These are phyloP conservation scores for Candida odintsovae DNA, from an alignment of 805 yeast species.

Conservation along the genomic window DNA sequence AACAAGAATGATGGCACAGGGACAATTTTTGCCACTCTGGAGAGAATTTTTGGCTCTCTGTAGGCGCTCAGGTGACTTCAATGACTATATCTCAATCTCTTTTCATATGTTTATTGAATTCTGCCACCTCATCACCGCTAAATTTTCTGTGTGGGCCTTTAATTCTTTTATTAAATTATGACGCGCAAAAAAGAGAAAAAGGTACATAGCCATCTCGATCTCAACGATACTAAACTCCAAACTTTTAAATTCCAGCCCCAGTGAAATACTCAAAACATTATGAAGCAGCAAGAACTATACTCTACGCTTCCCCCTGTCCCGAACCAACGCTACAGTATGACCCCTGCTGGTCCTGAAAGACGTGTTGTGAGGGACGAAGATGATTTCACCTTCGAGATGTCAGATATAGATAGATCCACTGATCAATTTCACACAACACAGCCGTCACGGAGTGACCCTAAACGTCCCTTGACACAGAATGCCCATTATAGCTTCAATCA, in stretches of 20 bases:
- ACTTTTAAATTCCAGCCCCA: neutral
- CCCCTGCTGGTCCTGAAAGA: neutral
- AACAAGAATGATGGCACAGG: too few species aligned
- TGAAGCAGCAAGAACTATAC: neutral
- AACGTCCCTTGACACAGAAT: neutral
- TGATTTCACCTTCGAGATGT: neutral
- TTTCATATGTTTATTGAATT: too few species aligned
- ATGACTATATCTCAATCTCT: too few species aligned
- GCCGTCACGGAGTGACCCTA: neutral
- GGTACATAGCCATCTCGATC: too few species aligned
- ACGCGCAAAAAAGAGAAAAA: too few species aligned
- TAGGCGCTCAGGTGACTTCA: too few species aligned
- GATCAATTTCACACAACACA: neutral
- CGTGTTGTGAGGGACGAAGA: neutral
- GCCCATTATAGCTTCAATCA: neutral
- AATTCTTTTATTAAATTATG: too few species aligned
- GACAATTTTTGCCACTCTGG: too few species aligned
- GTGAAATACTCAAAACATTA: neutral
- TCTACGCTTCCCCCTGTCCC: neutral
- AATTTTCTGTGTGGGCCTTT: too few species aligned
- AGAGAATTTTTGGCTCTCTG: too few species aligned
- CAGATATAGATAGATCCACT: neutral
- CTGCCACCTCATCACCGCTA: too few species aligned
- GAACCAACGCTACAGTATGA: neutral
- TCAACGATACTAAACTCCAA: neutral